Base-by-base conservation (phyloP, 148 eudicot species). In the Amaranthus palmeri region DNA sequence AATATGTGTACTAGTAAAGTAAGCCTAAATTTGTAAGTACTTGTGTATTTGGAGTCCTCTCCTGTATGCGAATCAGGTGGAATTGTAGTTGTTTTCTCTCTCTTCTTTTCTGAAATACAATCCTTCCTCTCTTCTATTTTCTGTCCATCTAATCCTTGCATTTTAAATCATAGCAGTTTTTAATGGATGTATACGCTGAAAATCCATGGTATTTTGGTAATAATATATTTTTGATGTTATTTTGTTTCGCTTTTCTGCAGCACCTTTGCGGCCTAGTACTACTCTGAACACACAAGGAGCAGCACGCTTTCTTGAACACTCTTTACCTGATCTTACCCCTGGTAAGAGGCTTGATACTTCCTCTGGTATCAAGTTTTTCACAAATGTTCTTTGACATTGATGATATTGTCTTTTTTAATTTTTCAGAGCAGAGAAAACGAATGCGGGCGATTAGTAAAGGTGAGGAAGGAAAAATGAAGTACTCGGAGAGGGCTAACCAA, bases 281-380 rank as follows among this genome's bases (percentile, higher is more conserved):
- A 89, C 81, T 58, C 65, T 95, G 68, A 91, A 95, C 77, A 58
- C 73, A 73, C 88, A 73, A 78, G 96, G 96, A 62, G 96, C 99
- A 60, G 78, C 93, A 2, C 96, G 99, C 53, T 85, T 95, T 72
- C 91, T 95, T 54, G 89, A 85, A 78, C 97, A 92, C 79, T 91
- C 99, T 7, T 80, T 95, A 81, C 99, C 99, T 51, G 89, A 88
- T 83, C 97, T 95, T 76, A 86, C 90, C 7, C 52, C 78, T 69
- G 99, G 99, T 95, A 76, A 62, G 83, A 60, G 48, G 53, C 60
- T 66, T 43, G 25, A 40, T 70, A 44, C 52, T 65, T 56, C 10
- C 25, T 9, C 13, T 8, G 53, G n/a, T 18, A 42, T 13, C 36
- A 6, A 54, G 43, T 44, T 66, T 65, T 44, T 45, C 14, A n/a